Base-by-base conservation (phyloP, 257 asterid genomes). In the Thymus mandschuricus region DNA sequence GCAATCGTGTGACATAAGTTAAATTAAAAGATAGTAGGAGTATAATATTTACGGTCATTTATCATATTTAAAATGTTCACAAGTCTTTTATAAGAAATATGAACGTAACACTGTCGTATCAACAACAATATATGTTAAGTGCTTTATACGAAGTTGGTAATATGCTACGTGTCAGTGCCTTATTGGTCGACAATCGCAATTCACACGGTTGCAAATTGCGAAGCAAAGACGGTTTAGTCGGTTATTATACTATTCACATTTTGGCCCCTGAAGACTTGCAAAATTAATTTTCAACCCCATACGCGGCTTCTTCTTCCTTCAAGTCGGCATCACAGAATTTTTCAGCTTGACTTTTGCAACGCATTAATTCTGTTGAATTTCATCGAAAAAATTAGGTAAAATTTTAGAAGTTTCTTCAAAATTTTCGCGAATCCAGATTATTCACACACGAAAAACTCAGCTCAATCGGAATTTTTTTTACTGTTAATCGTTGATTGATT, bases 321-420 rank as follows among this genome's bases (percentile, higher is more conserved):
- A 10, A 35, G 7, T 35, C 56, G 27, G 27, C 62, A n/a, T 54
- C 11, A 52, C 49, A 35, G 49, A 50, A 15, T 3, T 73, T 64
- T 74, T 65, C 79, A 73, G 69, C 68, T 61, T 10, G 56, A 10
- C 12, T 38, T 43, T 40, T 62, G 72, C 54, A 51, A 33, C 15
- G 28, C 60, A 56, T 64, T 58, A 46, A 29, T 29, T 64, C 79
- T 21, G 58, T 11, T 61, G 5, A 35, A 35, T 27, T 10, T 1
- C n/a, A 9, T 45, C 10, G 40, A 35, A 35, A 8, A 35, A 5
- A n/a, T 52, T 46, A 30, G 59, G 2, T 1, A 10, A 10, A 57
- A 4, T 3, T 21, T 21, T 2, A 3, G 5, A 9, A 11, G 6
- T 27, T 4, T 6, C 30, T 29, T 38, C 29, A 5, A 35, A 21